Evolutionary conservation across 768 basidiomycete genomes (phyloP).

Genomic region (Punctularia strigosozonata): DNA sequence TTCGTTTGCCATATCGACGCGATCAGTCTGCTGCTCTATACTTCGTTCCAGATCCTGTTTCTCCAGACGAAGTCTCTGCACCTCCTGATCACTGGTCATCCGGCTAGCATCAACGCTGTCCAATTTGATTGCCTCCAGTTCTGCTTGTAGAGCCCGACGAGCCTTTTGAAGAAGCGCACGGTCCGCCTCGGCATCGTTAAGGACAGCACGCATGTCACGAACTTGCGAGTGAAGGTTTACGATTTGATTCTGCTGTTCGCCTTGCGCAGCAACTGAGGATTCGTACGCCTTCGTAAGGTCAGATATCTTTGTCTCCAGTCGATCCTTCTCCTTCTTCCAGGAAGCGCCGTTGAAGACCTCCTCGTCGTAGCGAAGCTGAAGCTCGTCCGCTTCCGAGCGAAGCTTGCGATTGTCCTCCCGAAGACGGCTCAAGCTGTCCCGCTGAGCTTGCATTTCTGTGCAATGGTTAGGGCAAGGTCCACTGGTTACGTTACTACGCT

Average conservation of each 20-base stretch:
- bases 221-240: slow-evolving; percentile 79
- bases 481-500: background rate
- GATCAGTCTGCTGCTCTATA: slow-evolving; percentile 68
- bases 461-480: slow-evolving; percentile 2
- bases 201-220: slow-evolving; percentile 64
- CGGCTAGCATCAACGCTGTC: slow-evolving; percentile 61
- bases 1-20: slow-evolving; percentile 58
- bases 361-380: slow-evolving; percentile 65
- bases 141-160: slow-evolving; percentile 66
- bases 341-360: slow-evolving; percentile 67
- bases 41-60: slow-evolving; percentile 75
- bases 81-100: slow-evolving; percentile 59
- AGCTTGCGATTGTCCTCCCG: slow-evolving; percentile 74
- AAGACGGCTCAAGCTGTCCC: slow-evolving; percentile 61
- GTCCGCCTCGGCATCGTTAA: slow-evolving; percentile 82
- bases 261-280: slow-evolving; percentile 54
- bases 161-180: slow-evolving; percentile 71
- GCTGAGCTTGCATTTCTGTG: slow-evolving; percentile 65
- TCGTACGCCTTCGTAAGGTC: slow-evolving; percentile 72
- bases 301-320: slow-evolving; percentile 70
- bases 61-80: slow-evolving; percentile 65
- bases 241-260: slow-evolving; percentile 78
- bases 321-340: slow-evolving; percentile 85
- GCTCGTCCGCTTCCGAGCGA: slow-evolving; percentile 64
- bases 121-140: slow-evolving; percentile 70